Conservation (phyloP, 140 eudicot genomes). For the Bidens hawaiensis region DNA sequence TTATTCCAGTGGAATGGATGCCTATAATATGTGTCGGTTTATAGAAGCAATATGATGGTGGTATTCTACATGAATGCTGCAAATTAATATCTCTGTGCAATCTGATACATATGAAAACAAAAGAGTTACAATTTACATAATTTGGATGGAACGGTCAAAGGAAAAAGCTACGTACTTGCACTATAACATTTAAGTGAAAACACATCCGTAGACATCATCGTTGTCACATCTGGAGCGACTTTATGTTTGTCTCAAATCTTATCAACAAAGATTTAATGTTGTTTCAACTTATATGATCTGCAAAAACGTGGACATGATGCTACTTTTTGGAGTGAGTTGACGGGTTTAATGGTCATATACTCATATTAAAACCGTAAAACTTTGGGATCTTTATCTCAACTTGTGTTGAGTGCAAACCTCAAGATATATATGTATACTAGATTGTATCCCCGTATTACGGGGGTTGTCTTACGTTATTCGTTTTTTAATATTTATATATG, state of each 20-base stretch:
- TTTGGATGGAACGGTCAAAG: neutral
- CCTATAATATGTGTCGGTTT: too few species aligned
- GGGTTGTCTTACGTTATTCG: too few species aligned
- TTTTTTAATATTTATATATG: too few species aligned
- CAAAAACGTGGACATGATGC: too few species aligned
- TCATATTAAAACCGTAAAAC: too few species aligned
- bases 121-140: neutral
- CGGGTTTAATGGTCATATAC: too few species aligned
- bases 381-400: too few species aligned
- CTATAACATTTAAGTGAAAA: neutral
- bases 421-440: too few species aligned
- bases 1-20: neutral
- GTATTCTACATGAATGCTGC: neutral
- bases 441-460: too few species aligned
- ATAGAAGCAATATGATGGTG: neutral
- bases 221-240: neutral
- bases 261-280: neutral
- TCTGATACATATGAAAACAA: neutral
- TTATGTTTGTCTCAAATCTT: neutral
- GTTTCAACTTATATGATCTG: neutral
- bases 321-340: too few species aligned
- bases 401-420: too few species aligned
- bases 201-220: conserved; percentile 7
- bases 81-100: neutral
- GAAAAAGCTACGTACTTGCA: neutral